Base-by-base conservation (phyloP, 2,329 filamentous ascomycete species). In the Chrysoporthe puriensis region DNA sequence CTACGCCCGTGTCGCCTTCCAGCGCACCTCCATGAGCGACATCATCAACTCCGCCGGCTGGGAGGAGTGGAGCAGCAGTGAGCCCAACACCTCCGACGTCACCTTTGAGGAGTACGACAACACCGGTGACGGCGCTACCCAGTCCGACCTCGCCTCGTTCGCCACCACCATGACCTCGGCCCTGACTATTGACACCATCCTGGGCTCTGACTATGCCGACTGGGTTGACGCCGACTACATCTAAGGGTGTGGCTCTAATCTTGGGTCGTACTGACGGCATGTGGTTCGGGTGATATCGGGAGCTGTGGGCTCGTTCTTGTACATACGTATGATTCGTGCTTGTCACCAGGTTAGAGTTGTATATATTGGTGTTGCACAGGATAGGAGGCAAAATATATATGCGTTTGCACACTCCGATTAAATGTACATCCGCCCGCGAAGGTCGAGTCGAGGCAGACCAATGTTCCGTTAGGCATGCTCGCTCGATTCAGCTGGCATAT, bases 21-120 rank as follows among this genome's bases (percentile, higher is more conserved):
- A 86, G 74, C 76, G 79, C 26, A 82, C 80, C 3, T 70, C 70
- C 5, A 72, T 88, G 66, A 77, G 77, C 8, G 76, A 76, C 32
- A 82, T 87, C n/a, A 80, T 88, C 71, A 85, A 86, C 69, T 68
- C 76, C 7, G 80, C 80, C 11, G 85, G 85, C 2, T 87, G 86
- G 85, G 74, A 74, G n/a, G 72, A 76, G 44, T 88, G 86, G 86
- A 78, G 77, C 60, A 76, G 70, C 36, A 86, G 59, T 48, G 60
- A 61, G 13, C 7, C 68, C 52, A 32, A 14, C 32, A 77, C 86
- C 21, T 85, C 85, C 76, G 85, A 86, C 69, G 77, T 87, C 73
- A 84, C 84, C 71, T 86, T 83, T 64, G 79, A 76, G 18, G 86
- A 88, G 75, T 86, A 82, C 71, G 77, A 71, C 26, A 88, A 88